Evolutionary conservation across 371 early-diverging fungal genomes (phyloP).

Genomic region (Mortierella sp.): DNA sequence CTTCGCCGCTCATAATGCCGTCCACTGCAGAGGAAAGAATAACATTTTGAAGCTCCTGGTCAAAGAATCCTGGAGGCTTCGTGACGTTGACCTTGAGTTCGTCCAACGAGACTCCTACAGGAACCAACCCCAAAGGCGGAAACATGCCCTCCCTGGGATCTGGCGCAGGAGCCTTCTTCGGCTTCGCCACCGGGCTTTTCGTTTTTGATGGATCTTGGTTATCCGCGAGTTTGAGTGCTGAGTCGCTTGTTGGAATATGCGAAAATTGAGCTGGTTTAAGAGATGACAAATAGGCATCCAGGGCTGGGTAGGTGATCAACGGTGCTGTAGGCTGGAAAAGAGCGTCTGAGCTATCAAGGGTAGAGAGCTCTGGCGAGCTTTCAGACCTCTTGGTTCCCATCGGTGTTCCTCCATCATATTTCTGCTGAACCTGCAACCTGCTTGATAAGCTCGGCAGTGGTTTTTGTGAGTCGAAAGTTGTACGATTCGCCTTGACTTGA

Average conservation of each 20-base stretch:
- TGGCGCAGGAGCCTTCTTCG: conserved; percentile 24
- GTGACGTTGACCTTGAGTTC: conserved; percentile 54
- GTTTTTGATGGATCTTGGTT: conserved; percentile 4
- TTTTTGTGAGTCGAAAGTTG: neutral
- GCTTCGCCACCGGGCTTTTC: neutral
- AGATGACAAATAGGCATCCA: conserved; percentile 51
- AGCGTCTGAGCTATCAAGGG: conserved; percentile 32
- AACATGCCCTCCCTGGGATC: conserved; percentile 50
- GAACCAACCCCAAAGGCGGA: conserved; percentile 52
- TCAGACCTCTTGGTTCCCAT: conserved; percentile 39
- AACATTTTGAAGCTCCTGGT: conserved; percentile 56
- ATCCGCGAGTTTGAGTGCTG: neutral
- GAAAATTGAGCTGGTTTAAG: conserved; percentile 36
- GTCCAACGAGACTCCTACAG: conserved; percentile 48
- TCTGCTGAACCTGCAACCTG: conserved; percentile 14
- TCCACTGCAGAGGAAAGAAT: conserved; percentile 48
- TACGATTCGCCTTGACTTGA: neutral
- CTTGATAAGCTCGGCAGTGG: neutral
- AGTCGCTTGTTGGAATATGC: neutral
- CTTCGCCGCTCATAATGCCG: conserved; percentile 53
- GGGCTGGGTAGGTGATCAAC: conserved; percentile 36
- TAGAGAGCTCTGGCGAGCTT: conserved; percentile 26
- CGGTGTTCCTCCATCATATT: conserved; percentile 39
- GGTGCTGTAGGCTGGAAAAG: conserved; percentile 50
- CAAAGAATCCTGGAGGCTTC: conserved; percentile 46